Percentiles rank a stretch among this genome's conserved stretches.
Evolutionary conservation across 2,329 filamentous ascomycete species (phyloP).

Genomic region (Bipolaris oryzae): DNA sequence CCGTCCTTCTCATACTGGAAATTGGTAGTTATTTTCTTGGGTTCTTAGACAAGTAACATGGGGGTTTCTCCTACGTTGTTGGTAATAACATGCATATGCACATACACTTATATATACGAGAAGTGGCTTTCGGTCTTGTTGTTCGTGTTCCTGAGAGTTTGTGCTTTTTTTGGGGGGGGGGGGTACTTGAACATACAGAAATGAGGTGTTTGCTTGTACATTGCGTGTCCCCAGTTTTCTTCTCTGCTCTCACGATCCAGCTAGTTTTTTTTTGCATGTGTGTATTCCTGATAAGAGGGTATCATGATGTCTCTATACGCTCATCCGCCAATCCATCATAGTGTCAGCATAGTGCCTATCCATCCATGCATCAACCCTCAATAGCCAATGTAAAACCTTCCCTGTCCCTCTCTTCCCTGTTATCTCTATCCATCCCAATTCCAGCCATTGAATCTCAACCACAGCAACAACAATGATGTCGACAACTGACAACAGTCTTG

Average conservation of each 20-base stretch:
- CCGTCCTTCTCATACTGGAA: not conserved
- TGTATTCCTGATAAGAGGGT: not conserved
- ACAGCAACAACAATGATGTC: not conserved
- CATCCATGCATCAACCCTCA: not conserved
- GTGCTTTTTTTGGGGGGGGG: too few species aligned
- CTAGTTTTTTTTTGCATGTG: not conserved
- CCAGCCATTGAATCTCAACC: not conserved
- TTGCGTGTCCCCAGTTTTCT: too few species aligned
- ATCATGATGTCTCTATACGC: conserved; percentile 1
- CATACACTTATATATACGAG: not conserved
- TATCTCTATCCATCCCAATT: not conserved
- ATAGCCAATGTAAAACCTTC: not conserved
- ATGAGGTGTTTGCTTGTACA: too few species aligned
- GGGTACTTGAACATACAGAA: not conserved
- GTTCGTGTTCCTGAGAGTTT: not conserved
- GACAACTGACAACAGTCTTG: not conserved
- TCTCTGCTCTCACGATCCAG: not conserved
- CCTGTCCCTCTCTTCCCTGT: not conserved
- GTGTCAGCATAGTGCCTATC: not conserved
- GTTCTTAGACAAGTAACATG: not conserved
- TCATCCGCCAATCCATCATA: not conserved
- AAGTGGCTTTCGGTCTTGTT: not conserved
- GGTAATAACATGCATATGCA: not conserved
- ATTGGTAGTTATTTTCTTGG: not conserved
- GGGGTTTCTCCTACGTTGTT: not conserved